Evolutionary conservation across 768 basidiomycete genomes (phyloP).

Genomic region (Lentinula edodes): DNA sequence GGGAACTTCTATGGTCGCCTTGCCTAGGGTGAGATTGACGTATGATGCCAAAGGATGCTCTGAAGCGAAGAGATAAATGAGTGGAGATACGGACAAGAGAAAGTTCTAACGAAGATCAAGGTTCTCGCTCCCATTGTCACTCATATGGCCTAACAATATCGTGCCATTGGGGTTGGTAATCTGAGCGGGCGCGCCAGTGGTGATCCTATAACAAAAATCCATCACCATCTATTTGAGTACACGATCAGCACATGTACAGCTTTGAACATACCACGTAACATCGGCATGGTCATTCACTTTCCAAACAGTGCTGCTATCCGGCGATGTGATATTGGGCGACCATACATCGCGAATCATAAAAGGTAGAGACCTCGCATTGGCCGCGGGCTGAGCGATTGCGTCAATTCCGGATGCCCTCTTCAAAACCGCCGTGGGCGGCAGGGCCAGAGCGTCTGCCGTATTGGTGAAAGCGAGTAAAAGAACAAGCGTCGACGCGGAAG

Average conservation of each 20-base stretch:
- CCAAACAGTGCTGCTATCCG: conserved; percentile 34
- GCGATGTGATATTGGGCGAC: conserved; percentile 36
- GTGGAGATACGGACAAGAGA: not conserved
- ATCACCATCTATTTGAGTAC: not conserved
- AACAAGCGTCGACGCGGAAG: conserved; percentile 17
- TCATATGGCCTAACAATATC: conserved; percentile 38
- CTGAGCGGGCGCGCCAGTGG: conserved; percentile 24
- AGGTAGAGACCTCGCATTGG: not conserved
- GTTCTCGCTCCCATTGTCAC: conserved; percentile 36
- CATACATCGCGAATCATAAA: conserved; percentile 27
- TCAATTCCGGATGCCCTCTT: not conserved
- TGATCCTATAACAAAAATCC: conserved; percentile 29
- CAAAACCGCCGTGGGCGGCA: conserved; percentile 21
- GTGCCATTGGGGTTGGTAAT: conserved; percentile 33
- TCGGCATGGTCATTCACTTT: conserved; percentile 25
- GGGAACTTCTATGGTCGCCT: conserved; percentile 38
- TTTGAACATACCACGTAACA: conserved; percentile 38
- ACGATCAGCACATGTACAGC: not conserved
- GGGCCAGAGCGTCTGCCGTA: conserved; percentile 16
- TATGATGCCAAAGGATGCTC: conserved; percentile 44
- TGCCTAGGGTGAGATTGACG: conserved; percentile 40
- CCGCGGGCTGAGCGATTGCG: not conserved
- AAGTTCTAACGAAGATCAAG: conserved; percentile 35
- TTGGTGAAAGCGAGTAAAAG: conserved; percentile 13
- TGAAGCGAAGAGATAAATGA: conserved; percentile 14